A percentile compares a stretch with the other conserved stretches of the same genome.
Conservation (phyloP, 78 protist species). For the Bodo saltans region DNA sequence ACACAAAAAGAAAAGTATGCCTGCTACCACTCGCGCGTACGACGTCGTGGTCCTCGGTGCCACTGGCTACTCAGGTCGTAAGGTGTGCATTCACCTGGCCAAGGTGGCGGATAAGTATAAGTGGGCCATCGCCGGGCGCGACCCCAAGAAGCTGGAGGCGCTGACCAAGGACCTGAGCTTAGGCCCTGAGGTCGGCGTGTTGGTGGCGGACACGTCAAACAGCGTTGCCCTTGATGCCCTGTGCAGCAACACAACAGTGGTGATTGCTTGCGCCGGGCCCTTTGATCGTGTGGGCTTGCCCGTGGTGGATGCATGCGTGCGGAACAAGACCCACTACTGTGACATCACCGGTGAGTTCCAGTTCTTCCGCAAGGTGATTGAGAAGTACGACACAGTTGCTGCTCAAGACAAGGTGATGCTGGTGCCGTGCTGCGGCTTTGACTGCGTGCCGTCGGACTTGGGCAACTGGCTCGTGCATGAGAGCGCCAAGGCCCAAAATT, state of each 20-base stretch:
- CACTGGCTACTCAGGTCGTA: slow-evolving; percentile 42
- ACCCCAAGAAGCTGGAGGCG: neutral
- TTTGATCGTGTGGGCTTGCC: slow-evolving; percentile 2
- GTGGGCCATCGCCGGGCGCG: slow-evolving; percentile 41
- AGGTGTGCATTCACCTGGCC: neutral
- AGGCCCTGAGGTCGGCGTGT: neutral
- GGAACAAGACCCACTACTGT: slow-evolving; percentile 22
- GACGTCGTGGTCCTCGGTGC: slow-evolving; percentile 41
- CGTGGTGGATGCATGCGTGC: slow-evolving; percentile 39
- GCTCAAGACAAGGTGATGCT: neutral
- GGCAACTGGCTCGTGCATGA: neutral
- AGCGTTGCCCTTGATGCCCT: neutral
- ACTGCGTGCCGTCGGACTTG: slow-evolving; percentile 39
- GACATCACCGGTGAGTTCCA: slow-evolving; percentile 56
- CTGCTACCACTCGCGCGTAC: neutral
- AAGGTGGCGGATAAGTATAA: neutral
- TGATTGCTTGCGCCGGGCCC: slow-evolving; percentile 42
- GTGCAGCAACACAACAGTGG: neutral
- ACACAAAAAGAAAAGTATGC: neutral
- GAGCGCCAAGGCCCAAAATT: neutral
- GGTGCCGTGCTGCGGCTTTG: slow-evolving; percentile 37
- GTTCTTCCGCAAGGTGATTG: neutral
- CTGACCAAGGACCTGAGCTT: neutral
- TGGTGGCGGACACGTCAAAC: neutral
- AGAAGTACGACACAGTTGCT: neutral